Evolutionary conservation across 2,329 filamentous ascomycete species (phyloP).

Genomic region (Fusarium floridanum): DNA sequence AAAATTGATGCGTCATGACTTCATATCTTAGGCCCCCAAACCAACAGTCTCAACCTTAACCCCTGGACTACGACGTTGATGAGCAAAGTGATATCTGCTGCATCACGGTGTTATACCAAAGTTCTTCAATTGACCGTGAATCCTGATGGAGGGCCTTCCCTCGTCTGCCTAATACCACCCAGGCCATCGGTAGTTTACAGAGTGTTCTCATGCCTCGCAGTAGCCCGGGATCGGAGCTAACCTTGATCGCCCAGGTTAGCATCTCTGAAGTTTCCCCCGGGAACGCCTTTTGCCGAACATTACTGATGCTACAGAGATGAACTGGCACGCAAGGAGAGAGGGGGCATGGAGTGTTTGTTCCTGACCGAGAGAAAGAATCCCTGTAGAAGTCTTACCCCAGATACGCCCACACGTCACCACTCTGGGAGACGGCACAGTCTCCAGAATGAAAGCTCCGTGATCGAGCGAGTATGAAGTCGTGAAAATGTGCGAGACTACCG

Average conservation of each 20-base stretch:
- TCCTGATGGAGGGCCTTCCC: neutral
- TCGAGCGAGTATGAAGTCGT: constrained; percentile 9
- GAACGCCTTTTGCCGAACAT: neutral
- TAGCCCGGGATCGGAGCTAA: neutral
- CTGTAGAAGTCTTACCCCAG: constrained; percentile 9
- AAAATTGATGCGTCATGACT: constrained; percentile 14
- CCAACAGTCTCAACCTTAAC: neutral
- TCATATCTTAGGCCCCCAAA: neutral
- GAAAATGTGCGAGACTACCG: constrained; percentile 5
- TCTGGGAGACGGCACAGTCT: neutral
- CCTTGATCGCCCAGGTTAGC: constrained; percentile 7
- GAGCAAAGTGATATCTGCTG: neutral
- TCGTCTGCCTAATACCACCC: neutral
- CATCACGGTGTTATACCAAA: neutral
- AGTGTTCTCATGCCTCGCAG: neutral
- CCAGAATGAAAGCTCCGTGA: neutral
- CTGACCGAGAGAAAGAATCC: neutral
- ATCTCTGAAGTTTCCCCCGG: neutral
- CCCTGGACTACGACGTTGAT: neutral
- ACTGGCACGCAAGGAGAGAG: neutral
- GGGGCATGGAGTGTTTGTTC: constrained; percentile 1
- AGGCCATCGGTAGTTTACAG: neutral
- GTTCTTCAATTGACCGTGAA: neutral
- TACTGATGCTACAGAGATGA: neutral
- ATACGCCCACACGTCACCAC: constrained; percentile 26